These are phyloP conservation scores for Mycena albidolilacea DNA, from an alignment of 768 basidiomycete species.

Conservation along the genomic window DNA sequence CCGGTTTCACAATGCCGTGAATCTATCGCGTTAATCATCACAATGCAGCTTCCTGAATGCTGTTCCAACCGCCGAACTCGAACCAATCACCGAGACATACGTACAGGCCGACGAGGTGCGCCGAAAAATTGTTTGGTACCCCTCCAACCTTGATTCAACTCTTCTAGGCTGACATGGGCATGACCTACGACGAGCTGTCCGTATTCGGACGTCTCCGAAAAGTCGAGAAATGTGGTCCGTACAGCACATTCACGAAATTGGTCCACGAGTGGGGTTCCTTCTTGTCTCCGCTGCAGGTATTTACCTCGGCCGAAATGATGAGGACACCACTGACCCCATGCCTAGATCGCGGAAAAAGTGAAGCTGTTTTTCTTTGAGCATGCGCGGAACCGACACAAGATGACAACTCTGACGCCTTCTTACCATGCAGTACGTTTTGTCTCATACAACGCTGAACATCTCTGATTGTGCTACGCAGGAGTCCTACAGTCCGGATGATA, in stretches of 20 bases:
- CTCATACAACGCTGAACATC: slow-evolving; percentile 1
- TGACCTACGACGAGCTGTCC: slow-evolving; percentile 98
- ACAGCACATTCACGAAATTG: slow-evolving; percentile 97
- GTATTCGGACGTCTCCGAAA: slow-evolving; percentile 95
- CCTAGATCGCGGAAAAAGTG: slow-evolving; percentile 95
- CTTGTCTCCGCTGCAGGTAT: slow-evolving; percentile 87
- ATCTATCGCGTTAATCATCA: not conserved
- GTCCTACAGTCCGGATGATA: slow-evolving; percentile 97
- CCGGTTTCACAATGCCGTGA: slow-evolving; percentile 26
- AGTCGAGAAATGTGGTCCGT: slow-evolving; percentile 97
- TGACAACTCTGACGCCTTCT: slow-evolving; percentile 95
- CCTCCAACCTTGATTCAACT: slow-evolving; percentile 22
- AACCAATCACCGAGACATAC: slow-evolving; percentile 94
- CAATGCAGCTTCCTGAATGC: slow-evolving; percentile 86
- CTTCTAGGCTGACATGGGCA: slow-evolving; percentile 94
- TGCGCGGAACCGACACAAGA: slow-evolving; percentile 97
- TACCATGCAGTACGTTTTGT: slow-evolving; percentile 82
- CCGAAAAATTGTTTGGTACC: slow-evolving; percentile 5
- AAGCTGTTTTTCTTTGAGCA: slow-evolving; percentile 98
- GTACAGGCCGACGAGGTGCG: slow-evolving; percentile 95
- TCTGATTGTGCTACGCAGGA: slow-evolving; percentile 66
- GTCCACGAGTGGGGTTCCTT: slow-evolving; percentile 93
- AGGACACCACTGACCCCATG: slow-evolving; percentile 15
- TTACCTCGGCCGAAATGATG: slow-evolving; percentile 28
- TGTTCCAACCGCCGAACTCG: slow-evolving; percentile 95